Conservation (phyloP, 1,284 basidiomycete species). For the Puccinia novopanici region DNA sequence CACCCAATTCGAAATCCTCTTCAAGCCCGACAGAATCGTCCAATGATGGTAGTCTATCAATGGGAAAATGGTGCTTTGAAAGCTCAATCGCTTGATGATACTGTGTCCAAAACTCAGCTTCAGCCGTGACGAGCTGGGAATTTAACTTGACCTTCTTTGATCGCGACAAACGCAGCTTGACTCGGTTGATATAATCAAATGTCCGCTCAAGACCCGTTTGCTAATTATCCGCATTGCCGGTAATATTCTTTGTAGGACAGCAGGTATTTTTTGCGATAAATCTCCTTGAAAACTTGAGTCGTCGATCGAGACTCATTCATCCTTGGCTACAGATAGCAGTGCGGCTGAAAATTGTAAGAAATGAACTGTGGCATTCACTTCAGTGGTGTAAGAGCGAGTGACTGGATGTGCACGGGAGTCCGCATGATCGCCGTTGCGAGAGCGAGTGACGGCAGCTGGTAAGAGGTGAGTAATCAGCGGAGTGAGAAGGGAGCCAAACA, state of each 20-base stretch:
- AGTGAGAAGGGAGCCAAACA: background rate
- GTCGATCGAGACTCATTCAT: constrained; percentile 24
- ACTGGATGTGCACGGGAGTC: background rate
- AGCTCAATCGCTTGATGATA: constrained; percentile 72
- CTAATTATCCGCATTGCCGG: constrained; percentile 81
- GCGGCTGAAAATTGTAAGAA: constrained; percentile 28
- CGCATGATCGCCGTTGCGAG: constrained; percentile 10
- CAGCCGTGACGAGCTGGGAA: constrained; percentile 51
- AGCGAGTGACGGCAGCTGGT: constrained; percentile 11
- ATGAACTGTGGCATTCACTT: constrained; percentile 31
- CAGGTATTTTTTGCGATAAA: constrained; percentile 66
- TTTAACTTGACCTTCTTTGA: constrained; percentile 5
- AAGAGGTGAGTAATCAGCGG: background rate
- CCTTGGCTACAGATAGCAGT: constrained; percentile 22
- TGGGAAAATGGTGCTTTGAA: constrained; percentile 72
- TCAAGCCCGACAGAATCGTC: constrained; percentile 71
- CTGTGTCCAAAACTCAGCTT: constrained; percentile 69
- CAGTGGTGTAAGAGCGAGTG: background rate
- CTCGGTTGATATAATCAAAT: constrained; percentile 50
- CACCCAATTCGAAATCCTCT: constrained; percentile 86
- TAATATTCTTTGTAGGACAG: constrained; percentile 78
- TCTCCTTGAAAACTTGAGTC: background rate
- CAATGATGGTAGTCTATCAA: constrained; percentile 66
- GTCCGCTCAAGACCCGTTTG: constrained; percentile 76
- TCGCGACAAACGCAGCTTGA: constrained; percentile 13